A percentile compares a stretch with the other conserved stretches of the same genome.
These are phyloP conservation scores for Dicorynia guianensis DNA, from an alignment of 306 rosid genomes.

Conservation along the genomic window DNA sequence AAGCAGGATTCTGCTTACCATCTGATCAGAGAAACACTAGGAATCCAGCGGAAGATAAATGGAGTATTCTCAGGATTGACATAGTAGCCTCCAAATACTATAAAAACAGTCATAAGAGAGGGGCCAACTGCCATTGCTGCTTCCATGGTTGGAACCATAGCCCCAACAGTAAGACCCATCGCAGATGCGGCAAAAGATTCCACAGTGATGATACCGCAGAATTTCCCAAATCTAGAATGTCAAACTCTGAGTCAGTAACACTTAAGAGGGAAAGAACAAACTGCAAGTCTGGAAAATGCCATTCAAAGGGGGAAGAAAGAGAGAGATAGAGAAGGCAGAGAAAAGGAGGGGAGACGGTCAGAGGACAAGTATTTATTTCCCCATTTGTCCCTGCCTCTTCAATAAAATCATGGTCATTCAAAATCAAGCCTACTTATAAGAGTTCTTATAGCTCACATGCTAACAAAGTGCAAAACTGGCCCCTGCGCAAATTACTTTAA, in stretches of 20 bases:
- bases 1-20: constrained; percentile 61
- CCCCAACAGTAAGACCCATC: constrained; percentile 97
- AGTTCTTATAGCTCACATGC: neutral
- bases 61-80: constrained; percentile 91
- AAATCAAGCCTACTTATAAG: neutral
- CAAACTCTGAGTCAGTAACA: constrained; percentile 42
- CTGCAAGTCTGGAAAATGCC: constrained; percentile 7
- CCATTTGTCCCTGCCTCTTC: neutral
- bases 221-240: constrained; percentile 76
- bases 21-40: constrained; percentile 84
- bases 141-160: constrained; percentile 94
- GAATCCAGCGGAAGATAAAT: constrained; percentile 94
- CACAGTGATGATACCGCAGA: constrained; percentile 83
- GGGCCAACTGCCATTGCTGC: constrained; percentile 98
- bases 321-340: neutral
- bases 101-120: constrained; percentile 89
- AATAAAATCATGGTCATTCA: neutral
- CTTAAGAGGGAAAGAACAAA: constrained; percentile 28
- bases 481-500: constrained; percentile 6
- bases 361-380: neutral
- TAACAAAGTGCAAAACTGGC: neutral
- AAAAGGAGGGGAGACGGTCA: neutral
- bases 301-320: neutral
- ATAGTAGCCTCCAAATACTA: constrained; percentile 94
- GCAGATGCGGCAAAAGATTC: constrained; percentile 98